phyloP scores from a whole-genome alignment of 108 stramenopile genomes.

The Nitzschia inconspicua region DNA sequence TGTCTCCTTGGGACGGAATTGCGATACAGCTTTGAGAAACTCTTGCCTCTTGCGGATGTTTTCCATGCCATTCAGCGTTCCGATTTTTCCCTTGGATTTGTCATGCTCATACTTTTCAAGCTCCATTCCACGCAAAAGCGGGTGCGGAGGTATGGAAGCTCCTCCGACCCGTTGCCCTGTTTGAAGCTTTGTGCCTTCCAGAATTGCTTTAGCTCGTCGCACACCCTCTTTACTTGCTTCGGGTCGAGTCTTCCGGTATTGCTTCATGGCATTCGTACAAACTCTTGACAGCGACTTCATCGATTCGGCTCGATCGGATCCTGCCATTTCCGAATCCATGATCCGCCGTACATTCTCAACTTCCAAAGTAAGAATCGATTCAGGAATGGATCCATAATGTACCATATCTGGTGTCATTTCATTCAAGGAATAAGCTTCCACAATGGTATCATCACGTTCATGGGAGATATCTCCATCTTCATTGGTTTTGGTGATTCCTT shows the following conservation, averaged over 20 bases:
- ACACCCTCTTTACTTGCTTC: slow-evolving; percentile 86
- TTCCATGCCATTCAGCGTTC: slow-evolving; percentile 31
- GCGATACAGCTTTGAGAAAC: slow-evolving; percentile 78
- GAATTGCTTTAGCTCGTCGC: slow-evolving; percentile 77
- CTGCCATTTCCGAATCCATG: slow-evolving; percentile 74
- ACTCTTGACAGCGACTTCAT: slow-evolving; percentile 59
- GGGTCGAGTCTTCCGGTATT: slow-evolving; percentile 90
- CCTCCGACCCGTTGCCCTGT: slow-evolving; percentile 61
- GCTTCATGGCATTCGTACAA: slow-evolving; percentile 90
- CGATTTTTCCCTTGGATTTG: slow-evolving; percentile 31
- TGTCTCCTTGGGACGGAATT: slow-evolving; percentile 96
- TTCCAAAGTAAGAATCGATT: slow-evolving; percentile 86
- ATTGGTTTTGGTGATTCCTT: slow-evolving; percentile 20
- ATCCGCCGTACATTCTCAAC: slow-evolving; percentile 89
- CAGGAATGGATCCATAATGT: slow-evolving; percentile 93
- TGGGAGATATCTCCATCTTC: slow-evolving; percentile 18
- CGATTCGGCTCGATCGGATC: slow-evolving; percentile 63
- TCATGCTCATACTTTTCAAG: slow-evolving; percentile 38
- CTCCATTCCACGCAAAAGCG: slow-evolving; percentile 64
- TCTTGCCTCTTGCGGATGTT: slow-evolving; percentile 66
- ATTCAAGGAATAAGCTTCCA: slow-evolving; percentile 73
- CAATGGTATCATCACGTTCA: neutral
- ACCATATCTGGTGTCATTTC: slow-evolving; percentile 96
- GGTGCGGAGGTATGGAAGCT: slow-evolving; percentile 70
- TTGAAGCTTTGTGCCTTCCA: slow-evolving; percentile 72